These are phyloP conservation scores for Coemansia sp. DNA, from an alignment of 192 early-diverging fungal genomes.

Conservation along the genomic window DNA sequence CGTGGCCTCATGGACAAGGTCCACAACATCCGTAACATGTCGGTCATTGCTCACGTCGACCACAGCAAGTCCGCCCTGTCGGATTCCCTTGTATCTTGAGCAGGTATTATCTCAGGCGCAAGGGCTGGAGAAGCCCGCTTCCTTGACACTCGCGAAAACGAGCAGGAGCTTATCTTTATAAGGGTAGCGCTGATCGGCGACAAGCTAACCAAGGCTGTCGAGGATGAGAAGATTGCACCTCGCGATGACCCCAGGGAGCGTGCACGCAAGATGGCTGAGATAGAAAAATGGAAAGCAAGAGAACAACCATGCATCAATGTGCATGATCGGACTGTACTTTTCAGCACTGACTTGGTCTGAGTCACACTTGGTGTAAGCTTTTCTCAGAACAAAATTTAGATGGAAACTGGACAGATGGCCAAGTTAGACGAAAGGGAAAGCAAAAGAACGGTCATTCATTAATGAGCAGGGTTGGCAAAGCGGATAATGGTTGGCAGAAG, in stretches of 20 bases:
- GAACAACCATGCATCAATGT: too few relatives aligned
- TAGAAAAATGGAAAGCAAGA: too few relatives aligned
- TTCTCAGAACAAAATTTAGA: too few relatives aligned
- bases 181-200: slow-evolving; percentile 82
- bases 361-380: too few relatives aligned
- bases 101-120: slow-evolving; percentile 96
- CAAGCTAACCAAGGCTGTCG: slow-evolving; percentile 76
- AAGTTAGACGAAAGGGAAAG: too few relatives aligned
- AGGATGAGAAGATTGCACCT: slow-evolving; percentile 78
- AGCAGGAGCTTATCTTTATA: slow-evolving; percentile 99
- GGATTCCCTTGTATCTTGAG: slow-evolving; percentile 95
- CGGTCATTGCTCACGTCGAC: slow-evolving; percentile 99
- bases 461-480: too few relatives aligned
- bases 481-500: too few relatives aligned
- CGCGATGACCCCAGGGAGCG: slow-evolving; percentile 95
- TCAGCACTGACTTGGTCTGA: too few relatives aligned
- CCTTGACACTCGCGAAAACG: slow-evolving; percentile 95
- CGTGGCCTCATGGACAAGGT: slow-evolving; percentile 84
- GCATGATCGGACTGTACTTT: too few relatives aligned
- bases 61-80: slow-evolving; percentile 97
- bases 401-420: too few relatives aligned
- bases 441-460: too few relatives aligned
- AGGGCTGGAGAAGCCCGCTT: slow-evolving; percentile 96
- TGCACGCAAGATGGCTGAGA: slow-evolving; percentile 86
- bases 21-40: slow-evolving; percentile 98